Percentiles rank a stretch among this genome's conserved stretches.
These are phyloP conservation scores for Trichophyton verrucosum DNA, from an alignment of 2,329 filamentous ascomycete species.

Conservation along the genomic window DNA sequence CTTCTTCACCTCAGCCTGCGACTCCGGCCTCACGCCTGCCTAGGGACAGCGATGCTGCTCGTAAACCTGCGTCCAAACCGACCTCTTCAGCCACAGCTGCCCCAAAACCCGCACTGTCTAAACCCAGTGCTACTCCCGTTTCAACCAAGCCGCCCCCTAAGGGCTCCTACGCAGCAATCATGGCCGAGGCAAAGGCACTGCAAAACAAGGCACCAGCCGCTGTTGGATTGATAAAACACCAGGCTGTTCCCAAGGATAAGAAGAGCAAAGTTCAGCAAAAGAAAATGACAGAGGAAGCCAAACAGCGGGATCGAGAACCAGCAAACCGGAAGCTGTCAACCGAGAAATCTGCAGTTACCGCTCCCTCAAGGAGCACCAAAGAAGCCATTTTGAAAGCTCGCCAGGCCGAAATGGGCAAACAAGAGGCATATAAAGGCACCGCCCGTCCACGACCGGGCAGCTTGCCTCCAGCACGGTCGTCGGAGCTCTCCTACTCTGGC, in stretches of 20 bases:
- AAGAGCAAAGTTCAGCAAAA: conserved; percentile 44
- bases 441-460: conserved; percentile 13
- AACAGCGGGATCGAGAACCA: conserved; percentile 28
- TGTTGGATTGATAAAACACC: conserved; percentile 46
- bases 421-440: conserved; percentile 29
- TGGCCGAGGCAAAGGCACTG: conserved; percentile 46
- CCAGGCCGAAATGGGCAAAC: conserved; percentile 14
- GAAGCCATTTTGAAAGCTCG: conserved; percentile 22
- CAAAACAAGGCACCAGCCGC: conserved; percentile 34
- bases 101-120: conserved; percentile 11
- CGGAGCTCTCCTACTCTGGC: conserved; percentile 28
- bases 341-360: conserved; percentile 17
- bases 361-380: conserved; percentile 10
- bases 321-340: conserved; percentile 4
- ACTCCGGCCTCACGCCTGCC: conserved; percentile 16
- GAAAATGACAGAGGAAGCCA: conserved; percentile 31
- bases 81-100: conserved; percentile 13
- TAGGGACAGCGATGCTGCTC: conserved; percentile 3
- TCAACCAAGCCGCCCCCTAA: conserved; percentile 39
- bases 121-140: conserved; percentile 14
- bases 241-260: conserved; percentile 41
- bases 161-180: conserved; percentile 47
- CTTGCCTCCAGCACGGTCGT: conserved; percentile 14
- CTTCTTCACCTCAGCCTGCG: conserved; percentile 11
- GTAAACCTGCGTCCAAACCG: conserved; percentile 12